A percentile compares a stretch with the other conserved stretches of the same genome.
phyloP scores from a whole-genome alignment of 805 yeast genomes.

The Yarrowia deformans region DNA sequence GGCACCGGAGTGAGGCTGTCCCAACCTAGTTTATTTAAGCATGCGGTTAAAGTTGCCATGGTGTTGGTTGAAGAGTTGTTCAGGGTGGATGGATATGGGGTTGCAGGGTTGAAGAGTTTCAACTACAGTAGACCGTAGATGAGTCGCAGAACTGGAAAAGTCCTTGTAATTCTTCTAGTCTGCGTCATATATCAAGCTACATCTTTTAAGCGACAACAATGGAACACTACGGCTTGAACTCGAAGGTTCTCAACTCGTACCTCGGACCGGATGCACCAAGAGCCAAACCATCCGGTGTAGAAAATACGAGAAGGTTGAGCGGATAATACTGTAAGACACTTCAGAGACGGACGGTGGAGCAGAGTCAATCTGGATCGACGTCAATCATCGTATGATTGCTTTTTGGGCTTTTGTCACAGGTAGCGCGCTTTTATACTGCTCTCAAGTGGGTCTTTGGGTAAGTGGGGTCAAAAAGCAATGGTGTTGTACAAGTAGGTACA shows the following conservation, averaged over 20 bases:
- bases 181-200: too few relatives aligned
- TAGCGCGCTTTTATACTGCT: too few relatives aligned
- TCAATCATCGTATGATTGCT: constrained; percentile 13
- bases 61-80: background rate
- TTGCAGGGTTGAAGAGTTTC: too few relatives aligned
- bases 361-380: background rate
- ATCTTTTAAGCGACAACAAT: too few relatives aligned
- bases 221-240: too few relatives aligned
- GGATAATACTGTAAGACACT: background rate
- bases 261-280: background rate
- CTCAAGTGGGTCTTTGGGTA: too few relatives aligned
- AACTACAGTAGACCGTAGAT: too few relatives aligned
- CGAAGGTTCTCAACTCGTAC: too few relatives aligned
- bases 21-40: background rate
- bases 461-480: too few relatives aligned
- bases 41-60: background rate
- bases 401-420: background rate
- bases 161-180: too few relatives aligned
- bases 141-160: too few relatives aligned
- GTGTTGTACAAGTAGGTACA: background rate
- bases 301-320: constrained; percentile 22
- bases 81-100: too few relatives aligned
- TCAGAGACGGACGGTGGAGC: background rate
- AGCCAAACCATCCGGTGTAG: constrained; percentile 5
- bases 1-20: constrained; percentile 1